These are phyloP conservation scores for Coemansia sp. DNA, from an alignment of 192 early-diverging fungal genomes.

Conservation along the genomic window DNA sequence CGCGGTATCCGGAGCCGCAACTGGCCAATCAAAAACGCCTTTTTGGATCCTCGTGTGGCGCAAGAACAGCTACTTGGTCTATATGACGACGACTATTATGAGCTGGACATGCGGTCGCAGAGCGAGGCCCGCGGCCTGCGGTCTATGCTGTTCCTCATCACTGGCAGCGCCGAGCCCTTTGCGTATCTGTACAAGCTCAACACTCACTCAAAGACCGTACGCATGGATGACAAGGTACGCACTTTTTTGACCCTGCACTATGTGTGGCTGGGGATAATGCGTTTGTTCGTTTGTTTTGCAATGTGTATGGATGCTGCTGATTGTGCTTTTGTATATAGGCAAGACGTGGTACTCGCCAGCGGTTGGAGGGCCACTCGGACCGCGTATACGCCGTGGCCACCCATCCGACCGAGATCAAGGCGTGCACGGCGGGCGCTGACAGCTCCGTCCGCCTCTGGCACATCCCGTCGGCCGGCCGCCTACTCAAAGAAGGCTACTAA, in stretches of 20 bases:
- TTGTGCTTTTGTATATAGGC: conserved; percentile 23
- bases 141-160: conserved; percentile 60
- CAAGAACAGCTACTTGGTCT: conserved; percentile 51
- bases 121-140: conserved; percentile 47
- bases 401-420: conserved; percentile 80
- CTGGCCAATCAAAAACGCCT: conserved; percentile 92
- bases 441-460: conserved; percentile 51
- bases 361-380: conserved; percentile 90
- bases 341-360: conserved; percentile 58
- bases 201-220: conserved; percentile 35
- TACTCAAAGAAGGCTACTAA: conserved; percentile 37
- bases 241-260: background rate
- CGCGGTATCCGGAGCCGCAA: conserved; percentile 93
- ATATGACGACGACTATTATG: conserved; percentile 52
- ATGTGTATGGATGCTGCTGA: background rate
- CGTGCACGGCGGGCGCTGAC: conserved; percentile 51
- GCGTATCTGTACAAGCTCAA: conserved; percentile 62
- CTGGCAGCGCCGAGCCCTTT: conserved; percentile 68
- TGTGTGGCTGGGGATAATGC: background rate
- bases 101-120: conserved; percentile 51
- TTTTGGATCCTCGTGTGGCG: conserved; percentile 57
- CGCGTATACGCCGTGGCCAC: conserved; percentile 90
- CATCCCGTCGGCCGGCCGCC: conserved; percentile 47
- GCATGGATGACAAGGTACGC: conserved; percentile 54
- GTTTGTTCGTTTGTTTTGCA: background rate